phyloP scores from a whole-genome alignment of 1,139 yeast genomes.

The Debaryomyces singareniensis region DNA sequence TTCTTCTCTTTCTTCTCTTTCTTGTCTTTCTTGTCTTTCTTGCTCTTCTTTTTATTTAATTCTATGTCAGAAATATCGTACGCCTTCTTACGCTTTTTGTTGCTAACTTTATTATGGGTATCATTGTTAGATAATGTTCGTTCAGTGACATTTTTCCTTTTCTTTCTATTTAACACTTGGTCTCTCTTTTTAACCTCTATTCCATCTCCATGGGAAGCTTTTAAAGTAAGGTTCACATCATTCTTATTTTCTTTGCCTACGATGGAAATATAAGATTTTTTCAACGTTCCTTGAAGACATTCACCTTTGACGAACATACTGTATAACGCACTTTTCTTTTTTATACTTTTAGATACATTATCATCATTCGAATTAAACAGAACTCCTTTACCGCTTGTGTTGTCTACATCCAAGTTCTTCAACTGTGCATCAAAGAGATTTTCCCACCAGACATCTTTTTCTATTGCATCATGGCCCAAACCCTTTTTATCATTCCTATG shows the following conservation, averaged over 20 bases:
- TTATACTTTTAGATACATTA: conserved; percentile 29
- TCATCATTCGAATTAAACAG: conserved; percentile 39
- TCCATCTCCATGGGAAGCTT: conserved; percentile 6
- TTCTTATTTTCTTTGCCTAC: conserved; percentile 7
- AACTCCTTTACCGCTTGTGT: conserved; percentile 18
- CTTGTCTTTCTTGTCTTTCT: conserved; percentile 15
- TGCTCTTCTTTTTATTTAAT: conserved; percentile 11
- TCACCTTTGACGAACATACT: conserved; percentile 81
- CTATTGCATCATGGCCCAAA: conserved; percentile 63
- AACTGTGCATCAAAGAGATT: conserved; percentile 88
- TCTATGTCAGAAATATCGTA: conserved; percentile 9
- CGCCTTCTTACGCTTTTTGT: conserved; percentile 7
- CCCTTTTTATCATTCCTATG: conserved; percentile 92
- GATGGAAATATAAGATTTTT: conserved; percentile 11
- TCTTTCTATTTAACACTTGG: not conserved
- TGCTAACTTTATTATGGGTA: conserved; percentile 13
- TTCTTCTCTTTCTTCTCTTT: conserved; percentile 14
- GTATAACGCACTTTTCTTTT: conserved; percentile 51
- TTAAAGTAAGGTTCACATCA: conserved; percentile 9
- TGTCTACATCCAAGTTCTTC: conserved; percentile 62
- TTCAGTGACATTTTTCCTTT: not conserved
- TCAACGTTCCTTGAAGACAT: conserved; percentile 76
- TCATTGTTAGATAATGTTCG: not conserved
- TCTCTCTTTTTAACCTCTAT: conserved; percentile 1
- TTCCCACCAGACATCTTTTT: conserved; percentile 96